A percentile compares a stretch with the other conserved stretches of the same genome.
phyloP scores from a whole-genome alignment of 345 rosid species.

The Populus ilicifolia region DNA sequence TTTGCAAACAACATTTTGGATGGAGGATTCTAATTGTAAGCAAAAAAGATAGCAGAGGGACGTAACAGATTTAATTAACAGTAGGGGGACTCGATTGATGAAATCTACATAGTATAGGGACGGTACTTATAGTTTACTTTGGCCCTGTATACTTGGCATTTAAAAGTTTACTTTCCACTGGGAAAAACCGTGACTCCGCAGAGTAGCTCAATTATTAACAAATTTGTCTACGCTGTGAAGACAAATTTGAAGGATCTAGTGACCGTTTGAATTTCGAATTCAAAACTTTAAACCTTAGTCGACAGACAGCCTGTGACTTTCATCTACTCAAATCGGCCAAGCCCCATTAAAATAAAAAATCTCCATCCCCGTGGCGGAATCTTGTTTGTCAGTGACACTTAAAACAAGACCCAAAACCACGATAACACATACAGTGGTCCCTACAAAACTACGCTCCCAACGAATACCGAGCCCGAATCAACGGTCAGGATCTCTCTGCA shows the following conservation, averaged over 20 bases:
- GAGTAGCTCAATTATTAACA: conserved; percentile 10
- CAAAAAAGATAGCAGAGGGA: too few relatives aligned
- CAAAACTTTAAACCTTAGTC: conserved; percentile 1
- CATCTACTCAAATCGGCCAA: not conserved
- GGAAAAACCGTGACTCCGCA: not conserved
- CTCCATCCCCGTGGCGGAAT: not conserved
- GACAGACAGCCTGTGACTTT: conserved; percentile 24
- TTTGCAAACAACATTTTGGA: too few relatives aligned
- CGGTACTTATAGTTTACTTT: too few relatives aligned
- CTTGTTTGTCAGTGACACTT: conserved; percentile 2
- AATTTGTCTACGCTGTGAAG: conserved; percentile 1
- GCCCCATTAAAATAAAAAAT: not conserved
- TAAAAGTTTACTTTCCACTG: too few relatives aligned
- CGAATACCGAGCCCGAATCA: conserved; percentile 3
- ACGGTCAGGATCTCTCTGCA: not conserved
- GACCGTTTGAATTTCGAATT: conserved; percentile 47
- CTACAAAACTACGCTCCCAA: not conserved
- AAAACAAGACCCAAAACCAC: not conserved
- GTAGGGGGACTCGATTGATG: too few relatives aligned
- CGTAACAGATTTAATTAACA: too few relatives aligned
- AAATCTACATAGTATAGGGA: too few relatives aligned
- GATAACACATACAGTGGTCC: not conserved
- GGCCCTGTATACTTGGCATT: too few relatives aligned
- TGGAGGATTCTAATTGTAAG: too few relatives aligned
- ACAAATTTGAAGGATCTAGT: conserved; percentile 10